Evolutionary conservation across 2,329 filamentous ascomycete species (phyloP), one percentile per base, ranked within the genome.

Genomic region (Fusarium siculi): DNA sequence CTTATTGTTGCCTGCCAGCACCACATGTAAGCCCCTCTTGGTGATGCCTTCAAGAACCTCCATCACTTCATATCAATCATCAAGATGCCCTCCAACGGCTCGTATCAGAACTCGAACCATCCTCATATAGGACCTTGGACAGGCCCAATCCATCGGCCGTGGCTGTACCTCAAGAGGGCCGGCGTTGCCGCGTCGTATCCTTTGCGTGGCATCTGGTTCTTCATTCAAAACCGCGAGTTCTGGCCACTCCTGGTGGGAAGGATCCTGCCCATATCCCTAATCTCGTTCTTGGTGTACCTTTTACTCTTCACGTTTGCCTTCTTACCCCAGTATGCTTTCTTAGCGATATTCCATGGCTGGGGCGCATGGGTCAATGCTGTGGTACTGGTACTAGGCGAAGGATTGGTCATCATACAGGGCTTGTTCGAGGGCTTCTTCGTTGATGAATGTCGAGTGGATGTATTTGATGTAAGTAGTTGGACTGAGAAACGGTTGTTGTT

Each of bases 301-400:
- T 86, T 97, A 25, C 89, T 98, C 25, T 98, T 98, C 82, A 86
- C 94, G 18, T 97, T 96, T 82, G 87, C 94, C 2, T 98, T 97
- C 76, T 84, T 98, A 6, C 96, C 96, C 0, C 94, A 98, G 80
- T 94, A 94, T 63, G 93, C 93, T 4, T 93, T 99, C 77, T 88
- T 99, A 28, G 91, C 93, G 21, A 89, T 98, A 74, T 98, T 98
- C 81, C 95, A 98, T 77, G 93, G 93, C 28, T 88, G 90, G 66
- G 92, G 91, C 36, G 96, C 96, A n/a, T 97, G 94, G 93, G 83
- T 97, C 64, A 98, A 94, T 77, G 95, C 93, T 6, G 91, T 93
- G 1, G 92, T 98, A 71, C 86, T 98, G 52, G 93, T 97, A 0
- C 87, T 99, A n/a, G 93, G 94, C 49, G 92, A 95, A 77, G 93